Conservation (phyloP, 108 stramenopile species). For the Chaetoceros tenuissimus region DNA sequence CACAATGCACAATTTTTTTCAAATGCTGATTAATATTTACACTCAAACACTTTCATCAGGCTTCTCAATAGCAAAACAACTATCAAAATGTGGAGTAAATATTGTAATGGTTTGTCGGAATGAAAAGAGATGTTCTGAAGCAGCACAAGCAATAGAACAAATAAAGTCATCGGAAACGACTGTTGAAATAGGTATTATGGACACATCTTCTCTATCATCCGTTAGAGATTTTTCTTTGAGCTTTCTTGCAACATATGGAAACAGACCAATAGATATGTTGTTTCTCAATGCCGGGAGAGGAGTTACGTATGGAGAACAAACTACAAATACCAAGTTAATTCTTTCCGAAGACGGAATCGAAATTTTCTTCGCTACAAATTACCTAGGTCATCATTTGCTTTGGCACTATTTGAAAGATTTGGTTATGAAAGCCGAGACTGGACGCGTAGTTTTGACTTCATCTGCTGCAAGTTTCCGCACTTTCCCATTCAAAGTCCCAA, state of each 20-base stretch:
- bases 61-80: conserved; percentile 16
- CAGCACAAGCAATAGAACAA: conserved; percentile 11
- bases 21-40: no score
- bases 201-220: conserved; percentile 31
- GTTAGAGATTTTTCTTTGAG: conserved; percentile 23
- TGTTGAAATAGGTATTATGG: conserved; percentile 26
- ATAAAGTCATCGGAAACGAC: conserved; percentile 8
- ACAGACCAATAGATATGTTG: conserved; percentile 34
- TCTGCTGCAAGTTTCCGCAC: conserved; percentile 19
- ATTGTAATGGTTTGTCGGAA: conserved; percentile 44
- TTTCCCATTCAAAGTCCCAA: conserved; percentile 23
- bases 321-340: no score
- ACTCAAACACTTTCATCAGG: no score
- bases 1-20: no score
- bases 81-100: conserved; percentile 25
- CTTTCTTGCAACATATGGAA: conserved; percentile 10
- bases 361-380: conserved; percentile 37
- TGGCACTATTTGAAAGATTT: conserved; percentile 33
- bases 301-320: no score
- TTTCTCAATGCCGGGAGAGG: conserved; percentile 48
- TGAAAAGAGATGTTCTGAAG: conserved; percentile 23
- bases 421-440: conserved; percentile 11
- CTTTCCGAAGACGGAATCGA: conserved; percentile 39
- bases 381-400: conserved; percentile 43
- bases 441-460: conserved; percentile 39